phyloP scores from a whole-genome alignment of 148 eudicot genomes.

The Silene conica region DNA sequence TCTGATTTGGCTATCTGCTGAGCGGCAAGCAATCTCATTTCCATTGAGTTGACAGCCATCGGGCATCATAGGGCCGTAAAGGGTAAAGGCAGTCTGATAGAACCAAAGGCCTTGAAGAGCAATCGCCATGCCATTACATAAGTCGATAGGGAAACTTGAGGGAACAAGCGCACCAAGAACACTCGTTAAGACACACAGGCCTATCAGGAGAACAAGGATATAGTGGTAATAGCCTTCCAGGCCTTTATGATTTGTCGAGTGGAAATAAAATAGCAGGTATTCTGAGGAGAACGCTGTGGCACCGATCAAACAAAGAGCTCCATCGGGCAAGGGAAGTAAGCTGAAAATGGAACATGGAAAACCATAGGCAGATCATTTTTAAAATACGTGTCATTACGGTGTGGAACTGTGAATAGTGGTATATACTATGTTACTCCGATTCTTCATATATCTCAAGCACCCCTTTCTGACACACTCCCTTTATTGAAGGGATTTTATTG shows the following conservation, averaged over 20 bases:
- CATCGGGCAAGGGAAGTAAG: slow-evolving; percentile 70
- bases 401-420: neutral
- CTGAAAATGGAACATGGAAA: slow-evolving; percentile 36
- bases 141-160: slow-evolving; percentile 69
- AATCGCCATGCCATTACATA: slow-evolving; percentile 60
- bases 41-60: slow-evolving; percentile 56
- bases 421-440: neutral
- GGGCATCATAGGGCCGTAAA: slow-evolving; percentile 93
- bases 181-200: slow-evolving; percentile 52
- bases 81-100: slow-evolving; percentile 86
- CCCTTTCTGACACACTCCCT: neutral
- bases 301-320: slow-evolving; percentile 66
- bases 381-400: neutral
- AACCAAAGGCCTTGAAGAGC: slow-evolving; percentile 96
- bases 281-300: slow-evolving; percentile 86
- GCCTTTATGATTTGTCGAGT: slow-evolving; percentile 84
- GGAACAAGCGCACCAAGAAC: slow-evolving; percentile 66
- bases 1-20: slow-evolving; percentile 37
- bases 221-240: slow-evolving; percentile 93
- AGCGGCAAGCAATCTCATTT: slow-evolving; percentile 45
- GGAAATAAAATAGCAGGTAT: slow-evolving; percentile 79
- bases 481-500: too few species aligned
- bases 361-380: slow-evolving; percentile 2
- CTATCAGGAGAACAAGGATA: slow-evolving; percentile 70
- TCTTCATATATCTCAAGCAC: neutral